Conservation (phyloP, 208 protist genomes). For the Trypanosoma platydactyli region DNA sequence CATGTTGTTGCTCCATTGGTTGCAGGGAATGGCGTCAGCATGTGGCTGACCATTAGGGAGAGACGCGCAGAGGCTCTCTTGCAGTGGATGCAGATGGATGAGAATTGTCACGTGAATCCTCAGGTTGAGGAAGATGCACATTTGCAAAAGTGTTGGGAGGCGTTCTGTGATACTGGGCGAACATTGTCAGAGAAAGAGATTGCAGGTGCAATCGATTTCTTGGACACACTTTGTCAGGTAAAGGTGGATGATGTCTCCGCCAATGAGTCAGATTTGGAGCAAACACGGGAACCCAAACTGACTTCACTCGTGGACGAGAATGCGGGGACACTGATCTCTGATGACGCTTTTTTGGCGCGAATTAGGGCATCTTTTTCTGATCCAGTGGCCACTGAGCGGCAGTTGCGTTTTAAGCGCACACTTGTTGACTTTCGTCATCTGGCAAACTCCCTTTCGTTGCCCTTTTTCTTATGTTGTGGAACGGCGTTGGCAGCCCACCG, state of each 20-base stretch:
- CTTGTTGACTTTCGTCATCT: slow-evolving; percentile 56
- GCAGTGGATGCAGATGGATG: slow-evolving; percentile 11
- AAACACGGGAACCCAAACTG: background rate
- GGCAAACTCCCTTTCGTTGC: slow-evolving; percentile 27
- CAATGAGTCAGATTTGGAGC: background rate
- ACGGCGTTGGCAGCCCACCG: slow-evolving; percentile 82
- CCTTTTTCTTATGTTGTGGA: slow-evolving; percentile 82
- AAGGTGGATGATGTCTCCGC: slow-evolving; percentile 1
- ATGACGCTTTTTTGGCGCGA: slow-evolving; percentile 23
- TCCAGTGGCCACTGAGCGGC: slow-evolving; percentile 33
- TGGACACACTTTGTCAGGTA: slow-evolving; percentile 28
- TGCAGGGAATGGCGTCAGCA: background rate
- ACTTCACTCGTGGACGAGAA: background rate
- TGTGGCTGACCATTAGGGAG: slow-evolving; percentile 3
- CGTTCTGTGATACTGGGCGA: slow-evolving; percentile 24
- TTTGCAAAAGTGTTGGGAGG: slow-evolving; percentile 23
- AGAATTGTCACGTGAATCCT: background rate
- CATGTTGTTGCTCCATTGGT: background rate
- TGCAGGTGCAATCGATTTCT: slow-evolving; percentile 21
- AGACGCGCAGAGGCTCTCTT: slow-evolving; percentile 11
- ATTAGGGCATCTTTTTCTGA: background rate
- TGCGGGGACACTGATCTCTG: background rate
- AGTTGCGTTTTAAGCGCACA: slow-evolving; percentile 63
- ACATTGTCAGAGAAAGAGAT: slow-evolving; percentile 24
- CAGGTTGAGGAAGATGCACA: background rate